Evolutionary conservation across 2,329 filamentous ascomycete species (phyloP), one percentile per base, ranked within the genome.

Genomic region (Monilinia fructicola): DNA sequence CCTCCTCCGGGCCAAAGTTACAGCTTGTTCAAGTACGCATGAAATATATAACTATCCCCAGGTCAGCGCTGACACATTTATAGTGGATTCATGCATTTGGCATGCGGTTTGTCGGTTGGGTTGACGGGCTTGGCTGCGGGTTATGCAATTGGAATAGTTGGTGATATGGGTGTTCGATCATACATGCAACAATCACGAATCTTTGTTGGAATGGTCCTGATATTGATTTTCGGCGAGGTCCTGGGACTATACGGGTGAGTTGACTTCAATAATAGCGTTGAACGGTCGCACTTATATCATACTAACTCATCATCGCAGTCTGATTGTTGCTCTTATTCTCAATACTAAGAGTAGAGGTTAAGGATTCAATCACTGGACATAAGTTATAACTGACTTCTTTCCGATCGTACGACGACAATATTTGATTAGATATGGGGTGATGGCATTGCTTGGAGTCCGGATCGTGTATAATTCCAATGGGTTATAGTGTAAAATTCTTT

Each of bases 201-300:
- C 72, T 99, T 97, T 74, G 95, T 99, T 60, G 95, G 95, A 79
- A 98, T 98, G 95, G 94, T 99, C 56, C 81, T 99, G 74, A 98
- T 98, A 73, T 85, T 98, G 70, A 99, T 99, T 86, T 99, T 99
- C 77, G 95, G 92, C 67, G 95, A 99, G 83, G 95, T 99, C 23
- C 78, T 99, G 77, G 95, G 95, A 78, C 88, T 99, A 42, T 99
- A 99, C 76, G 95, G 95, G 92, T 97, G 84, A 73, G 89, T 78
- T n/a, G 23, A 50, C n/a, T 50, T 38, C 16, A 38, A 54, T 48
- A 31, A 35, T 44, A 9, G 21, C 23, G 10, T 60, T n/a, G 31
- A 46, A 12, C 40, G 21, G 28, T 26, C 46, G 16, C 38, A n/a
- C 56, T 42, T 3, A 26, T 14, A 18, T 21, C 44, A 26, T 54